These are phyloP conservation scores for Kodamaea neixiangensis DNA, from an alignment of 805 yeast species.

Conservation along the genomic window DNA sequence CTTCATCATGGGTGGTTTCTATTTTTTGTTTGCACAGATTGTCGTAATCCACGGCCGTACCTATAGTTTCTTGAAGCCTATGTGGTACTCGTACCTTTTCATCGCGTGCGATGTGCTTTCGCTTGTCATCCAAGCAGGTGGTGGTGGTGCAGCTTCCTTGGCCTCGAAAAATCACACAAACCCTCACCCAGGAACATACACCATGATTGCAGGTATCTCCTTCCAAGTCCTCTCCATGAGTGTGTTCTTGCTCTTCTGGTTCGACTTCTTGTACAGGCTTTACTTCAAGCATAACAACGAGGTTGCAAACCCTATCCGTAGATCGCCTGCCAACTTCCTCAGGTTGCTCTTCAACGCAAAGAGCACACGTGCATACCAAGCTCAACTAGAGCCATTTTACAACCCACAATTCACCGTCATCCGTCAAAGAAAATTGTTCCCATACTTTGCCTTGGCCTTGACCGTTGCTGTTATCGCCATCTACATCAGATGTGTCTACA, in stretches of 20 bases:
- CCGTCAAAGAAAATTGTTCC: slow-evolving; percentile 28
- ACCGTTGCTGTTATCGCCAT: slow-evolving; percentile 33
- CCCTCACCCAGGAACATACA: slow-evolving; percentile 34
- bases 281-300: slow-evolving; percentile 28
- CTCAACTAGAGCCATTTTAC: slow-evolving; percentile 31
- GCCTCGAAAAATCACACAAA: slow-evolving; percentile 25
- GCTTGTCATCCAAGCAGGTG: slow-evolving; percentile 42
- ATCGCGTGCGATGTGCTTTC: slow-evolving; percentile 40
- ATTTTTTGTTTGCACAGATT: slow-evolving; percentile 41
- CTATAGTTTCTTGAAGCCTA: slow-evolving; percentile 40
- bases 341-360: slow-evolving; percentile 29
- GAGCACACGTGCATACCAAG: slow-evolving; percentile 24
- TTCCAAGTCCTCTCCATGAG: slow-evolving; percentile 43
- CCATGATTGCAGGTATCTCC: slow-evolving; percentile 41
- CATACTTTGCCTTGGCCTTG: slow-evolving; percentile 36
- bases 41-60: slow-evolving; percentile 41
- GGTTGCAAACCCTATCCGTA: slow-evolving; percentile 17
- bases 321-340: slow-evolving; percentile 27
- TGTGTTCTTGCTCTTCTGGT: slow-evolving; percentile 36
- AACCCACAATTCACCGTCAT: slow-evolving; percentile 26
- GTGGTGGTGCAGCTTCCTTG: slow-evolving; percentile 36
- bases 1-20: slow-evolving; percentile 45
- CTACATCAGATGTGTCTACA: slow-evolving; percentile 35
- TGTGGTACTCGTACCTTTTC: slow-evolving; percentile 47
- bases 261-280: slow-evolving; percentile 34